Base-by-base conservation (phyloP, 139 green algal species). In the Tetradesmus obliquus region DNA sequence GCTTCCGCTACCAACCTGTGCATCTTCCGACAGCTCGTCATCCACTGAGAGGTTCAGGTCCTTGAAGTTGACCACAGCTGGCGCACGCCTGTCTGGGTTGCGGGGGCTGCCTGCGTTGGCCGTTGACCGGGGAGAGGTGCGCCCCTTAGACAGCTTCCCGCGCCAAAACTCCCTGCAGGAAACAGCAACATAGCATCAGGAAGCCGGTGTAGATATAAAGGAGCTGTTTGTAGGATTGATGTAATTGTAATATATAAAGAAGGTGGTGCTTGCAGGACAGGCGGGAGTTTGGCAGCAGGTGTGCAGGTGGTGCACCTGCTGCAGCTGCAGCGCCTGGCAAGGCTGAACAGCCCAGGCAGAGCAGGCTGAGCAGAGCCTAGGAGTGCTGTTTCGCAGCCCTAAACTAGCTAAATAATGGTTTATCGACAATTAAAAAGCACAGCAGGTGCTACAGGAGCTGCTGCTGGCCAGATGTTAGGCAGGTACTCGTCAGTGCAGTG, bases 31-130 rank as follows among this genome's bases (percentile, higher is more conserved):
- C 62, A 88, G 51, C 24, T 90, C 90, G 51, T 90, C 90, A 57
- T 92, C 90, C 32, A 92, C 90, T 22, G 71, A 87, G 12, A 92
- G 84, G 66, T 92, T 92, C 9, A 92, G 84, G 84, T 92, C 90
- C 72, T 92, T 92, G 90, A 92, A 92, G 55, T 92, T 92, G 69
- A 92, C 90, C 10, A 92, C 90, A 62, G 83, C 66, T 82, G 80
- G 76, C 4, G 15, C 57, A 6, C 90, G 54, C 10, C 90, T 62
- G 13, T 86, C 83, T 17, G 24, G 7, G 60, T 19, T 32, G 19
- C 81, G 45, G 15, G 45, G 81, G 5, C 74, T 57, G 60, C 57
- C 62, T 9, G 45, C 81, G 5, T 45, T 80, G 53, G 8, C 54
- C 10, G 55, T 32, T 55, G 86, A 74, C 19, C 86, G 32, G 6